A percentile compares a stretch with the other conserved stretches of the same genome.
These are phyloP conservation scores for Yarrowia galli DNA, from an alignment of 1,139 yeast genomes.

Conservation along the genomic window DNA sequence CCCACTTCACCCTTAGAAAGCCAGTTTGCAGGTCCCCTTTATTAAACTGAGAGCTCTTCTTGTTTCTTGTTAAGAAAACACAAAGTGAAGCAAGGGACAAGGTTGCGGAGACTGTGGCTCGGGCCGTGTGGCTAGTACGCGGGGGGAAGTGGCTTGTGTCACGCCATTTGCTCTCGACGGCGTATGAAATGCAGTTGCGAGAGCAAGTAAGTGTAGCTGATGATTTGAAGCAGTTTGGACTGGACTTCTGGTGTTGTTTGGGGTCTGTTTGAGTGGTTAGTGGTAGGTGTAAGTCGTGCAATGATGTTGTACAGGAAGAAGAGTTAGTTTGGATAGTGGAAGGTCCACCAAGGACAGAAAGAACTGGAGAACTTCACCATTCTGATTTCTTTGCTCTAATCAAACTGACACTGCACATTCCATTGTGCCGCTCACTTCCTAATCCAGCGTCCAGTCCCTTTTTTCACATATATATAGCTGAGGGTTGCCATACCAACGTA, in stretches of 20 bases:
- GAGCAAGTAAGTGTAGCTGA: not conserved
- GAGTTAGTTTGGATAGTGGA: not conserved
- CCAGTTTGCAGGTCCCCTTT: not conserved
- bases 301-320: not conserved
- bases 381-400: not conserved
- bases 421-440: not conserved
- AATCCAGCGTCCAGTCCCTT: not conserved
- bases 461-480: conserved; percentile 2
- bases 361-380: not conserved
- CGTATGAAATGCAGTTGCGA: not conserved
- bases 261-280: not conserved
- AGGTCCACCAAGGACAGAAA: not conserved
- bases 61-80: not conserved
- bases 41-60: not conserved
- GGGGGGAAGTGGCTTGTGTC: conserved; percentile 19
- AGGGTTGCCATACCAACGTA: conserved; percentile 12
- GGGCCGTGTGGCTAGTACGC: conserved; percentile 20
- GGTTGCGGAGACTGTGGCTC: conserved; percentile 16
- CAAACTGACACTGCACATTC: not conserved
- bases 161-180: not conserved
- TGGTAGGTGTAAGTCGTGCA: not conserved
- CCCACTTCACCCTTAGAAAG: not conserved
- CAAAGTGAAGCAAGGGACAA: conserved; percentile 13
- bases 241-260: not conserved
- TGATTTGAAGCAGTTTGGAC: not conserved